Evolutionary conservation across 208 protist species (phyloP), one percentile per base, ranked within the genome.

Genomic region (Naegleria fowleri): DNA sequence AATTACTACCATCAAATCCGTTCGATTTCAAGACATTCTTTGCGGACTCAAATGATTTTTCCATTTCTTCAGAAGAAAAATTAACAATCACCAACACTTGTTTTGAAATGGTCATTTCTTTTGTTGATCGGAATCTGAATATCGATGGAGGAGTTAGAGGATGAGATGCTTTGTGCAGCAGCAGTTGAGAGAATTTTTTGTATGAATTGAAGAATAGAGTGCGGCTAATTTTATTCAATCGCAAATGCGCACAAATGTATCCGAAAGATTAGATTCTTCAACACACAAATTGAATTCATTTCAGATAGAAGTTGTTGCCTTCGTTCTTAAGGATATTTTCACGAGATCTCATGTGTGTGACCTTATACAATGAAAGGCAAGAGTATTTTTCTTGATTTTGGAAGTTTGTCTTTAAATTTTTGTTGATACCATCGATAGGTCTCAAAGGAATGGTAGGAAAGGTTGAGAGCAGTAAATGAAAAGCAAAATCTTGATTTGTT

Each of bases 401-500:
- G 67, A 13, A 79, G 29, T 19, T 67, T 67, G 6, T 79, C 6
- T 79, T 19, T 11, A 33, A 79, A 79, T 79, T 79, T 79, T 79
- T 11, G 7, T 36, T 79, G 16, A 36, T 79, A 79, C 67, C 67
- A 79, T 15, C 9, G 3, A 36, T 36, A 7, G 19, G 67, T 79
- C 25, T 79, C 67, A 36, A 79, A 36, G 19, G 67, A 79, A 9
- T 79, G 67, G 9, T 79, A 79, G n/a, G 6, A 11, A 36, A 79
- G 29, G 67, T 79, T 79, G 9, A 79, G 29, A 13, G 29, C 6
- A 9, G 67, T 79, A n/a, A 79, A 79, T 79, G 29, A 25, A 79
- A 79, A 36, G n/a, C 67, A 79, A 11, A 79, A 79, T 79, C 67
- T 79, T n/a, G n/a, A n/a, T n/a, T n/a, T n/a, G n/a, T n/a, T n/a